Base-by-base conservation (phyloP, 179 eudicot genomes). In the Beta corolliflora region DNA sequence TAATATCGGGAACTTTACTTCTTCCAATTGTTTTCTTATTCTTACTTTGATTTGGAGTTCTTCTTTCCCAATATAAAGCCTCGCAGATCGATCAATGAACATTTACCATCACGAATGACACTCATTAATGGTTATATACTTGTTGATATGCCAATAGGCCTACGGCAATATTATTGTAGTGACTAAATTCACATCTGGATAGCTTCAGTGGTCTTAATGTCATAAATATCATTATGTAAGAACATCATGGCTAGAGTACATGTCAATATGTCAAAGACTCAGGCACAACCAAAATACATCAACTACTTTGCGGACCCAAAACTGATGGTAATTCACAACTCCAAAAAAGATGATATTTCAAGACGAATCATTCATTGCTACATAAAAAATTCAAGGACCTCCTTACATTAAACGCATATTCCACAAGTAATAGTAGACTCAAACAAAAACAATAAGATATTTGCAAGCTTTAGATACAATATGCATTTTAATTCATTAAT, bases 41-140 rank as follows among this genome's bases (percentile, higher is more conserved):
- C 56, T 82, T 82, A 56, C 70, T 76, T 55, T 82, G 75, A 19
- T n/a, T 54, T 56, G n/a, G 82, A 41, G 46, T 84, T 80, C 77
- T 88, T 91, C 92, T 91, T 94, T 81, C 97, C 98, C 60, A 94
- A 80, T 52, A 96, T 87, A 83, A 84, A 91, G 41, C 99, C 99
- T 95, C n/a, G 90, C 69, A 45, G 41, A 82, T 46, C 64, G 77
- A 85, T 9, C 25, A 67, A n/a, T 18, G 44, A 11, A 48, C 45
- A 31, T 3, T 29, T 10, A 58, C 15, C 70, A 63, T 77, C 79
- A 77, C 41, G 48, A 71, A 29, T 55, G 41, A 36, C 41, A 25
- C 41, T 36, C 41, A 36, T 36, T 36, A 36, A 2, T 36, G 41
- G 41, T 36, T 36, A 36, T 36, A 36, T 36, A 36, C 41, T 36